These are phyloP conservation scores for Leucoagaricus sp. DNA, from an alignment of 1,284 basidiomycete species.

Conservation along the genomic window DNA sequence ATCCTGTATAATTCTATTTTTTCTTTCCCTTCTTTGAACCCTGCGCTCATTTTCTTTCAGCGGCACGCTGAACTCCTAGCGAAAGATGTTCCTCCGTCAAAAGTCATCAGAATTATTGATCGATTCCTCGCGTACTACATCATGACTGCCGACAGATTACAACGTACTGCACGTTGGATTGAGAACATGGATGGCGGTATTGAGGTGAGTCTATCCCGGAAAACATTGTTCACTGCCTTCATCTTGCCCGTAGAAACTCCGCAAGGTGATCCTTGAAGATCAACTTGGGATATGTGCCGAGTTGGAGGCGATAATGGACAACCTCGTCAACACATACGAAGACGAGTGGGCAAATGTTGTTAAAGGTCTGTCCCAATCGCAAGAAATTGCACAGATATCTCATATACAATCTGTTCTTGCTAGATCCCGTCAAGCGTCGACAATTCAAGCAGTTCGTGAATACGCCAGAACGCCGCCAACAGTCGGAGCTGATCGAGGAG, in stretches of 20 bases:
- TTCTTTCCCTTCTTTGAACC: constrained; percentile 19
- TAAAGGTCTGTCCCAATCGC: constrained; percentile 11
- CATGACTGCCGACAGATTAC: constrained; percentile 66
- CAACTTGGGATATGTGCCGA: constrained; percentile 75
- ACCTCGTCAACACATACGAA: constrained; percentile 65
- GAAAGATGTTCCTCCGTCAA: constrained; percentile 55
- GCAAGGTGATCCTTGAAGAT: constrained; percentile 72
- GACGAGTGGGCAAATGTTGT: constrained; percentile 77
- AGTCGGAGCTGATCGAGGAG: constrained; percentile 61
- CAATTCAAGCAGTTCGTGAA: constrained; percentile 74
- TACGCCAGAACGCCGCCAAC: constrained; percentile 52
- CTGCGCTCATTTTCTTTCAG: constrained; percentile 13
- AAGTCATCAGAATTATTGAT: constrained; percentile 68
- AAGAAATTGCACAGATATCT: neutral
- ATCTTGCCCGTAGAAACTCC: constrained; percentile 53
- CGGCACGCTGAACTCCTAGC: constrained; percentile 38
- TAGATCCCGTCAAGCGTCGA: constrained; percentile 50
- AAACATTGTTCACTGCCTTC: constrained; percentile 1
- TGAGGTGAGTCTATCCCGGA: constrained; percentile 39
- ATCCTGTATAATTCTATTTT: constrained; percentile 54
- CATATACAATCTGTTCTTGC: neutral
- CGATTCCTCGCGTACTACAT: constrained; percentile 77
- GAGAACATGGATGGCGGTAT: constrained; percentile 71
- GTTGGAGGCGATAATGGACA: constrained; percentile 72
- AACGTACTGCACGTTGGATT: constrained; percentile 79